Evolutionary conservation across 306 rosid species (phyloP).

Genomic region (Arachis hypogaea): DNA sequence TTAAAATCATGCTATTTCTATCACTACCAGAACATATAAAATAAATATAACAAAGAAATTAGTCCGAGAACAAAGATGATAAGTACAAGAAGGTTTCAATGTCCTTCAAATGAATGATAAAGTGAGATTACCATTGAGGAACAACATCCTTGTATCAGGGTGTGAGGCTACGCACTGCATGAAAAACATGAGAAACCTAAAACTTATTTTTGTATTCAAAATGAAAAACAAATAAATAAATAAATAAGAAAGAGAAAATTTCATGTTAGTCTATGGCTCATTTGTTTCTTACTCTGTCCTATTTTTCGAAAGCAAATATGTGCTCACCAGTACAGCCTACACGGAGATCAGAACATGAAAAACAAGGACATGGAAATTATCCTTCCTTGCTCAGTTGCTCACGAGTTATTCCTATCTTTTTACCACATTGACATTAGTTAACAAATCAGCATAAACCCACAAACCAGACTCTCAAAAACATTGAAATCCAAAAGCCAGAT

Average conservation of each 20-base stretch:
- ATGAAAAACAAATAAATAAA: constrained; percentile 15
- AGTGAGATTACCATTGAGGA: constrained; percentile 75
- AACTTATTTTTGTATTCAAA: constrained; percentile 1
- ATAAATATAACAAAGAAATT: not conserved
- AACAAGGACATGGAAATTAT: not conserved
- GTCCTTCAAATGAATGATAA: constrained; percentile 36
- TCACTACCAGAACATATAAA: constrained; percentile 2
- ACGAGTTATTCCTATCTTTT: not conserved
- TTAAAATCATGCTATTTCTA: constrained; percentile 1
- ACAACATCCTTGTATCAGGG: constrained; percentile 87
- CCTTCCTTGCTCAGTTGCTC: not conserved
- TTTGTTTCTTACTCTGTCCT: constrained; percentile 16
- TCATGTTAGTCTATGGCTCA: not conserved
- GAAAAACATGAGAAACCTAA: constrained; percentile 32
- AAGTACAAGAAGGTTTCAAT: constrained; percentile 32
- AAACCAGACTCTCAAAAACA: not conserved
- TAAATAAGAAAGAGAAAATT: constrained; percentile 1
- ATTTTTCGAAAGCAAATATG: constrained; percentile 4
- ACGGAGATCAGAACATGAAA: constrained; percentile 7
- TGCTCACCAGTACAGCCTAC: not conserved
- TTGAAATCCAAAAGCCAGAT: not conserved
- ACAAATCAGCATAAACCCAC: not conserved
- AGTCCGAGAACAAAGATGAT: not conserved
- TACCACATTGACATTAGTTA: constrained; percentile 1
- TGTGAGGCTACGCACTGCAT: constrained; percentile 96